Evolutionary conservation across 176 grass and related monocot genomes (phyloP).

Genomic region (Hordeum vulgare): DNA sequence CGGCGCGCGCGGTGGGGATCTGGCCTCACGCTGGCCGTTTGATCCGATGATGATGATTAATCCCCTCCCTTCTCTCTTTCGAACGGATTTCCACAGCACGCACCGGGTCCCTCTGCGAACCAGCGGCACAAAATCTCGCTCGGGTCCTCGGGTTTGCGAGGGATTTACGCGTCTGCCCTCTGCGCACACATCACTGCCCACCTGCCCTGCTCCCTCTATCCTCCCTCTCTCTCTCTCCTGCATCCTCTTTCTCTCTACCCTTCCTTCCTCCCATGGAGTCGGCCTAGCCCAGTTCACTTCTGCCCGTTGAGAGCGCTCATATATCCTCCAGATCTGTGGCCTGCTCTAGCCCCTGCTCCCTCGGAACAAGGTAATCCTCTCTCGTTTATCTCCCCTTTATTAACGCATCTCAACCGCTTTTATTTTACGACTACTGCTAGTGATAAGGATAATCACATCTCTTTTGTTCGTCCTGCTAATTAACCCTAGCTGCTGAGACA

Average conservation of each 20-base stretch:
- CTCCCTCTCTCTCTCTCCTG: not conserved
- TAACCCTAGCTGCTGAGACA: not conserved
- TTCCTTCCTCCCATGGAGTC: constrained; percentile 19
- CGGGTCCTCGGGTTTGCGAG: not conserved
- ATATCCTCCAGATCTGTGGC: constrained; percentile 38
- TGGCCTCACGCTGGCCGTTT: not conserved
- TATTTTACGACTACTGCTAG: not conserved
- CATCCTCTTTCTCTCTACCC: not conserved
- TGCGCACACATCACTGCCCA: constrained; percentile 6
- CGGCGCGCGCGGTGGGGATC: not conserved
- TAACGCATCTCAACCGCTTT: not conserved
- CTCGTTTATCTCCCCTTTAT: not conserved
- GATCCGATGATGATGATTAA: not conserved
- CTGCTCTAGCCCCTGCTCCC: not conserved
- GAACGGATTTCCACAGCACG: not conserved
- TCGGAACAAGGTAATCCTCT: constrained; percentile 20
- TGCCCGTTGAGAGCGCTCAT: not conserved
- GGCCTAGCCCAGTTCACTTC: constrained; percentile 19
- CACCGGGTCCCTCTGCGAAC: too few relatives aligned
- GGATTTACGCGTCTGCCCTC: constrained; percentile 22
- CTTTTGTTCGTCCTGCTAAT: not conserved
- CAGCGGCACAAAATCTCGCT: not conserved
- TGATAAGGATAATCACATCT: not conserved
- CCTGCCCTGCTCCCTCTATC: constrained; percentile 30
- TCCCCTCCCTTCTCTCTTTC: not conserved